Conservation (phyloP, 176 grass and related monocot species). For the Avena eriantha region DNA sequence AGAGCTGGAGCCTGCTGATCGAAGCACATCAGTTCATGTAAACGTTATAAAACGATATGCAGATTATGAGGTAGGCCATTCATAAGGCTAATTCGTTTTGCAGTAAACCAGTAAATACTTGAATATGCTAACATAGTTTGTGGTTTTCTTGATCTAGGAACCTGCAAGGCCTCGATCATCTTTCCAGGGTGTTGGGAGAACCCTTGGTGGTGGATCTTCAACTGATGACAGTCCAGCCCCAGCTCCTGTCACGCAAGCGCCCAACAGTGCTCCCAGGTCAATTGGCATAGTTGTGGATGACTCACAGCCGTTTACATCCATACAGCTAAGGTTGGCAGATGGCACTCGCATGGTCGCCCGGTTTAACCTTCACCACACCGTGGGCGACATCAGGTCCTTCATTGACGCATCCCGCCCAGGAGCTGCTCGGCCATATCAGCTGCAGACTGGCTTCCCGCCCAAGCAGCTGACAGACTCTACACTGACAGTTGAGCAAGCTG, state of each 20-base stretch:
- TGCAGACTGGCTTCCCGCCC: constrained; percentile 87
- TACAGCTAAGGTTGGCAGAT: constrained; percentile 86
- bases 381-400: constrained; percentile 80
- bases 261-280: constrained; percentile 46
- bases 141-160: constrained; percentile 56
- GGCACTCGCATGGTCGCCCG: constrained; percentile 85
- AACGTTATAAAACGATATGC: constrained; percentile 69
- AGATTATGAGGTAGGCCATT: constrained; percentile 62
- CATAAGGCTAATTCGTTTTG: background rate
- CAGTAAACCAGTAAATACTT: background rate
- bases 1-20: constrained; percentile 81
- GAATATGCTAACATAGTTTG: background rate
- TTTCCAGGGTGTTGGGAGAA: constrained; percentile 93
- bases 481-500: constrained; percentile 78
- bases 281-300: constrained; percentile 60
- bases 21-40: constrained; percentile 69
- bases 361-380: constrained; percentile 86
- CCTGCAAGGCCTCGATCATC: constrained; percentile 47
- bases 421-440: constrained; percentile 51
- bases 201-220: constrained; percentile 67
- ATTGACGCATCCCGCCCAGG: constrained; percentile 83
- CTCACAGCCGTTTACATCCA: constrained; percentile 68
- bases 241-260: constrained; percentile 31
- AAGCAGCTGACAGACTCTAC: constrained; percentile 70
- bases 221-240: constrained; percentile 39